Percentiles rank a stretch among this genome's conserved stretches.
Conservation (phyloP, 257 asterid genomes). For the Solanum paucissectum region DNA sequence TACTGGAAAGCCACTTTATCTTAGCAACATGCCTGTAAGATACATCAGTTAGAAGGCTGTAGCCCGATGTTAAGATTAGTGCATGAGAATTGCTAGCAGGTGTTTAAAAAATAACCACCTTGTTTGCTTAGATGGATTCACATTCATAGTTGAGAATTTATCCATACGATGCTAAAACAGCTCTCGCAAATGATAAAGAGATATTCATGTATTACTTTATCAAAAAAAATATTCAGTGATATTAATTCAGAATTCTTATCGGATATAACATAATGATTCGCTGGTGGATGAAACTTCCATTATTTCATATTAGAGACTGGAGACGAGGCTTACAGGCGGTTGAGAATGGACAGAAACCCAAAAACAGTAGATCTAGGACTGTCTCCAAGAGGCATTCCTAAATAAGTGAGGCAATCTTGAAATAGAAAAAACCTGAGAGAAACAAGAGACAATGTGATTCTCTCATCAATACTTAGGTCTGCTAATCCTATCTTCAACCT, state of each 20-base stretch:
- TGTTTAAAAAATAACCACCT: background rate
- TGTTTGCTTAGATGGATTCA: background rate
- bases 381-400: background rate
- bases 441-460: background rate
- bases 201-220: background rate
- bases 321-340: background rate
- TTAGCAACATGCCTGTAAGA: background rate
- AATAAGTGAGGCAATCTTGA: background rate
- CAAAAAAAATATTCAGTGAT: background rate
- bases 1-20: background rate
- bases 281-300: background rate
- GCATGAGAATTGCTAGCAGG: background rate
- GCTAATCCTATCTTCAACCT: background rate
- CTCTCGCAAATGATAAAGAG: background rate
- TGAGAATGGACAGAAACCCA: background rate
- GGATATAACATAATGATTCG: background rate
- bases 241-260: background rate
- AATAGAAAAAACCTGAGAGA: background rate
- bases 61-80: background rate
- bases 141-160: background rate
- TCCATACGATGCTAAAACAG: background rate
- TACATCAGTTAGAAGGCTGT: background rate
- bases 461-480: background rate
- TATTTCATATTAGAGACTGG: background rate
- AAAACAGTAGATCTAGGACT: background rate